Conservation (phyloP, 371 early-diverging fungal genomes). For the Sporodiniella umbellata region DNA sequence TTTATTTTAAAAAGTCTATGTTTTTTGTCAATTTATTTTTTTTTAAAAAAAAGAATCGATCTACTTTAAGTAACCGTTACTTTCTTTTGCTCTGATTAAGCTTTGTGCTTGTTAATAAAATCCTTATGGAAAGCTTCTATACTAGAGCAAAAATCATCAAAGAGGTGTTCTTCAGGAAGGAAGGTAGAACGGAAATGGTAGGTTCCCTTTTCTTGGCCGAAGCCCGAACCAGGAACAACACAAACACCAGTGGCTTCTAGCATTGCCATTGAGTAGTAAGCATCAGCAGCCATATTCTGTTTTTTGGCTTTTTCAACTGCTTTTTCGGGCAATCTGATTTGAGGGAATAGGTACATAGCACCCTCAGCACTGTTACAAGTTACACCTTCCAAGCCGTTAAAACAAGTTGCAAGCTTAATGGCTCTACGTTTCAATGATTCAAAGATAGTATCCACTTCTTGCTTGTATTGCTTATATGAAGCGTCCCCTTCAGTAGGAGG, state of each 20-base stretch:
- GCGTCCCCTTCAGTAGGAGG: constrained; percentile 83
- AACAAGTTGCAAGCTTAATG: constrained; percentile 66
- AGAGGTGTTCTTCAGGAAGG: constrained; percentile 87
- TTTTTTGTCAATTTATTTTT: background rate
- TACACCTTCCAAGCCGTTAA: constrained; percentile 83
- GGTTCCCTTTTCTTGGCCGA: constrained; percentile 87
- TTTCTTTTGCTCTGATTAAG: background rate
- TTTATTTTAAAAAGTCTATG: background rate
- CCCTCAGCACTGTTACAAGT: constrained; percentile 89
- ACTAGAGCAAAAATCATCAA: constrained; percentile 81
- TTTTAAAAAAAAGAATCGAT: too few relatives aligned
- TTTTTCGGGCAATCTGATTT: constrained; percentile 67
- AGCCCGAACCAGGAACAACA: constrained; percentile 80
- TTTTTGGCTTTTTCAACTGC: constrained; percentile 75
- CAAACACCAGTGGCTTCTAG: constrained; percentile 85
- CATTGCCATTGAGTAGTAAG: constrained; percentile 85
- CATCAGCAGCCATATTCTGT: constrained; percentile 73
- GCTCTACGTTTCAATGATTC: constrained; percentile 82
- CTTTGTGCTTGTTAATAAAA: constrained; percentile 75
- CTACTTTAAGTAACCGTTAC: background rate
- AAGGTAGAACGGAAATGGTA: constrained; percentile 97
- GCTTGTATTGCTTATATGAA: constrained; percentile 71
- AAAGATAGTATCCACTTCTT: constrained; percentile 76
- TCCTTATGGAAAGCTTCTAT: constrained; percentile 76
- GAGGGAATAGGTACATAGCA: constrained; percentile 96